Conservation (phyloP, 306 rosid species). For the Lathyrus oleraceus region DNA sequence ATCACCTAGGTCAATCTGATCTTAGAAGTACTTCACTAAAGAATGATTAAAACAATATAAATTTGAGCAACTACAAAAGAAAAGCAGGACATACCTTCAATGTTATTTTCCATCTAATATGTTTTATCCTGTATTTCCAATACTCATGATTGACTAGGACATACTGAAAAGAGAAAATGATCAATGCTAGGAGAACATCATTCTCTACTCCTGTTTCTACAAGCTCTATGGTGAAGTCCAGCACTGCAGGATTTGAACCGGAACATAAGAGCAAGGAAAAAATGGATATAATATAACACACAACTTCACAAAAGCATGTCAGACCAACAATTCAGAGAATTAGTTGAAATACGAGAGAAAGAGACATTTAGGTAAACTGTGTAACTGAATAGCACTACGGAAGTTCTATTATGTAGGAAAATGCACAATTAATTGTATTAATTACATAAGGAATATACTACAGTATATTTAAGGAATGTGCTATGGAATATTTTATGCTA, state of each 20-base stretch:
- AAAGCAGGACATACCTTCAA: constrained; percentile 63
- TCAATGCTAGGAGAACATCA: constrained; percentile 71
- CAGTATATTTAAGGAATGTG: no score
- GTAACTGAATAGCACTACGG: no score
- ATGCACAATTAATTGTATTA: no score
- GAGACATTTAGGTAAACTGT: no score
- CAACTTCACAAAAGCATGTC: constrained; percentile 24
- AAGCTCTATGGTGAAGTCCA: constrained; percentile 84
- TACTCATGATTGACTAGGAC: constrained; percentile 79
- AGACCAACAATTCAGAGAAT: constrained; percentile 19
- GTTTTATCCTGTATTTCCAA: constrained; percentile 84
- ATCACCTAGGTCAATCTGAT: background rate
- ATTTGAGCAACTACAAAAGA: constrained; percentile 16
- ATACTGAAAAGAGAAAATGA: constrained; percentile 83
- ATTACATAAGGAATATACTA: no score
- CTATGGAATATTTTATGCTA: no score
- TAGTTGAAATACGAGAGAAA: background rate
- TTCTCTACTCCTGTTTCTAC: constrained; percentile 81
- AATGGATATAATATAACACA: background rate
- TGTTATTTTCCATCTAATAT: constrained; percentile 79
- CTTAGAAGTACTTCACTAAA: constrained; percentile 18
- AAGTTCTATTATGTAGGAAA: no score
- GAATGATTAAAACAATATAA: constrained; percentile 23
- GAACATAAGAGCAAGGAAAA: constrained; percentile 34
- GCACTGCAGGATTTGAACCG: constrained; percentile 64